These are phyloP conservation scores for Fusarium transvaalense DNA, from an alignment of 2,329 filamentous ascomycete genomes.

Conservation along the genomic window DNA sequence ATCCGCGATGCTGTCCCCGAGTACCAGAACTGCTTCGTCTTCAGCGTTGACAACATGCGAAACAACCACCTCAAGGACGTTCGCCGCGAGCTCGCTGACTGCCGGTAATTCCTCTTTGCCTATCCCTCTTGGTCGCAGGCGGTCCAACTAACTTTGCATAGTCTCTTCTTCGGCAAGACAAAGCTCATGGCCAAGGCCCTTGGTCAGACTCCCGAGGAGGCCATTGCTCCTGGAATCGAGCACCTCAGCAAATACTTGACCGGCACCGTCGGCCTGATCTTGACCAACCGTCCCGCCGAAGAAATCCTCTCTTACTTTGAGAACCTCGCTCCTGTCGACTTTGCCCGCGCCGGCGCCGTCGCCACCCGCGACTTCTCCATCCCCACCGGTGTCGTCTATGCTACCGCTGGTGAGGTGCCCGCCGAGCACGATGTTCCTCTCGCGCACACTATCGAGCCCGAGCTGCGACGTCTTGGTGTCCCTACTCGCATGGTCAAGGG, in stretches of 20 bases:
- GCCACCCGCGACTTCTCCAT: constrained; percentile 83
- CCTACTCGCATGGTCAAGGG: constrained; percentile 91
- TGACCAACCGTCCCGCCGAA: constrained; percentile 80
- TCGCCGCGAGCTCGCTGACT: constrained; percentile 84
- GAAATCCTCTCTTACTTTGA: constrained; percentile 80
- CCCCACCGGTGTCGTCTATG: constrained; percentile 85
- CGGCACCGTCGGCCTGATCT: constrained; percentile 90
- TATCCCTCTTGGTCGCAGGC: neutral
- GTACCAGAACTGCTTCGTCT: constrained; percentile 93
- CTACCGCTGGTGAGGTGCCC: constrained; percentile 82
- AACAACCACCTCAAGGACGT: constrained; percentile 96
- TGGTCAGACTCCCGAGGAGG: constrained; percentile 80
- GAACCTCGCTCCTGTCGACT: constrained; percentile 81
- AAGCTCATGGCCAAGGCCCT: constrained; percentile 99
- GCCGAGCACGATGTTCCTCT: constrained; percentile 86
- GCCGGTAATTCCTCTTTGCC: constrained; percentile 69
- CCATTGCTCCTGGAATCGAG: constrained; percentile 83
- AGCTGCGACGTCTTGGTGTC: constrained; percentile 88
- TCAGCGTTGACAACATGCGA: constrained; percentile 96
- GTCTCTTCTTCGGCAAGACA: constrained; percentile 98
- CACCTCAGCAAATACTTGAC: constrained; percentile 75
- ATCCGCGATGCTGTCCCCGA: constrained; percentile 86
- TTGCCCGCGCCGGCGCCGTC: constrained; percentile 85
- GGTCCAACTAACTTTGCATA: constrained; percentile 53
- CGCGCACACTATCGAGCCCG: constrained; percentile 89